Base-by-base conservation (phyloP, 2,329 filamentous ascomycete species). In the Chrysosporium keratinophilum region DNA sequence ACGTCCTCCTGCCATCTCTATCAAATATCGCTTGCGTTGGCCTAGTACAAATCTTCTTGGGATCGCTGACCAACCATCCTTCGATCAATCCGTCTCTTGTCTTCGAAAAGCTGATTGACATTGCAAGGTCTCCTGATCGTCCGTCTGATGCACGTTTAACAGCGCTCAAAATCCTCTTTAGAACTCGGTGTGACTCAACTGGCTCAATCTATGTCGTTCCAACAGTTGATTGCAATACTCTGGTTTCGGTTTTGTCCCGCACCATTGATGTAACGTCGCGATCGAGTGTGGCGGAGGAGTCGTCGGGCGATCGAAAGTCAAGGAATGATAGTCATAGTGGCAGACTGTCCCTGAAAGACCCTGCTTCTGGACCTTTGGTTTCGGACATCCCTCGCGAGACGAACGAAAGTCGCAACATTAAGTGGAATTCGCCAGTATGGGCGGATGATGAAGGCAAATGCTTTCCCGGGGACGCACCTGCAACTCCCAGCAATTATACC, bases 121-220 rank as follows among this genome's bases (percentile, higher is more conserved):
- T 89, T 59, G 81, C 78, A 5, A 78, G 77, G 59, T 78, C 78
- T 14, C 75, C 74, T 28, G 72, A 76, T 33, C 81, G 78, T 57
- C 84, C 85, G 56, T 73, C 78, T 5, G 83, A 87, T 67, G 83
- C 85, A 50, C 83, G 87, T 5, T 72, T 93, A 23, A 83, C 82
- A 11, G 83, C 84, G 1, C 80, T 90, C 75, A 88, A 87, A 62
- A 71, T 91, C 42, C 73, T 96, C 1, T 91, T 94, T 65, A 82
- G 90, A 42, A 73, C 96, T 31, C 81, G 90, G 55, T 88, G 88
- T 19, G 88, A 95, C 68, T 88, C 85, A 65, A 81, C 85, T 9
- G 81, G 90, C 59, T 79, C 83, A 43, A 78, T 96, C 3, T 88
- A 85, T 55, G 74, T 95, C 51, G 82, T 82, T 6, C 71, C 79